These are phyloP conservation scores for Brassica incana DNA, from an alignment of 345 rosid species.

Conservation along the genomic window DNA sequence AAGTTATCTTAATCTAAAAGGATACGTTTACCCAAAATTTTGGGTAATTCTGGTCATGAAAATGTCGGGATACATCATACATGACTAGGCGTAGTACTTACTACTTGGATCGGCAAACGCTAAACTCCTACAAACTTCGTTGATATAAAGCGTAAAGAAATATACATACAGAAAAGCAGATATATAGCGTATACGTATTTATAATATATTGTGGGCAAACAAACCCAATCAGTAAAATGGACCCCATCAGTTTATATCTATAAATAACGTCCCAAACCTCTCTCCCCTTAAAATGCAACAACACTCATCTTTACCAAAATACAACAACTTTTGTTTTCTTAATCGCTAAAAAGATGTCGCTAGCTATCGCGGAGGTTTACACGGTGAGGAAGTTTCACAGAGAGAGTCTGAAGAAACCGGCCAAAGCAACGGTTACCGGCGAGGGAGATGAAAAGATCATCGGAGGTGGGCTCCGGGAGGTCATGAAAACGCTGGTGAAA, in stretches of 20 bases:
- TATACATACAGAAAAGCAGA: not conserved
- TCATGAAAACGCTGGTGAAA: conserved; percentile 8
- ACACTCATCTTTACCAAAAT: conserved; percentile 25
- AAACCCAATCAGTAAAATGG: conserved; percentile 13
- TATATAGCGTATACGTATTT: not conserved
- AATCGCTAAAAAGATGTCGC: conserved; percentile 21
- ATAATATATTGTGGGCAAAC: not conserved
- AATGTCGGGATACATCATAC: not conserved
- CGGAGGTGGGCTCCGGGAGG: conserved; percentile 16
- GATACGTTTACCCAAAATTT: too few species aligned
- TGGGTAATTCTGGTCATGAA: too few species aligned
- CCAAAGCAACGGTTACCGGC: not conserved
- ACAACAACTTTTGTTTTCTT: not conserved
- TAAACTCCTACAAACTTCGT: not conserved
- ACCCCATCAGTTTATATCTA: conserved; percentile 19
- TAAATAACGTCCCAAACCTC: conserved; percentile 30
- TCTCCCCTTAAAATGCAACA: conserved; percentile 31
- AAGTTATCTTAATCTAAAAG: too few species aligned
- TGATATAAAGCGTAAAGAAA: not conserved
- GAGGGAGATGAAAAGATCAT: conserved; percentile 20
- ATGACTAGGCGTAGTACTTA: not conserved
- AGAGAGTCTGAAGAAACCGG: conserved; percentile 37
- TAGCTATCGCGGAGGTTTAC: conserved; percentile 39
- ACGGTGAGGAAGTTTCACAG: conserved; percentile 32
- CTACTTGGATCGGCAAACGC: not conserved